Conservation (phyloP, 2,329 filamentous ascomycete genomes). For the Achaetomium macrosporum region DNA sequence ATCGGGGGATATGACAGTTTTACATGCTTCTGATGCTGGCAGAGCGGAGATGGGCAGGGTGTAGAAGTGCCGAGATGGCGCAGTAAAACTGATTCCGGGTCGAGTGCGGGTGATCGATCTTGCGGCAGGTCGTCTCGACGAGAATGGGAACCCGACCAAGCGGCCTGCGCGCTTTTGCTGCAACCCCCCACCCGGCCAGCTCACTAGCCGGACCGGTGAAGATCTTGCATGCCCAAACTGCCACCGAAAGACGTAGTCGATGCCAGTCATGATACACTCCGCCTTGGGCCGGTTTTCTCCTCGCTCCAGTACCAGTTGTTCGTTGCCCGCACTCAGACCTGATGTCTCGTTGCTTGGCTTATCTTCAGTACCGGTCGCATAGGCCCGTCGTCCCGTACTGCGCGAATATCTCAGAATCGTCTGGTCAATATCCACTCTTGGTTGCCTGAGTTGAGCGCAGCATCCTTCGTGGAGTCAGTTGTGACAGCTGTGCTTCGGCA, state of each 20-base stretch:
- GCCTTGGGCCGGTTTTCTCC: too few species aligned
- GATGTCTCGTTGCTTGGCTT: not conserved
- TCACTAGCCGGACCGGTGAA: conserved; percentile 9
- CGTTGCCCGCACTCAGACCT: too few species aligned
- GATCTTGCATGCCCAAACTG: not conserved
- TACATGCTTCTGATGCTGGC: too few species aligned
- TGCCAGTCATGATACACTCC: not conserved
- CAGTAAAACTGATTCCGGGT: not conserved
- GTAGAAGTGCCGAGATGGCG: too few species aligned
- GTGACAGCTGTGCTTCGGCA: too few species aligned
- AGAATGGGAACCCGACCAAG: not conserved
- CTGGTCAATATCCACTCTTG: not conserved
- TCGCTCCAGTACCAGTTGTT: too few species aligned
- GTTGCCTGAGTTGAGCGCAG: not conserved
- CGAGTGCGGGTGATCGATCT: not conserved
- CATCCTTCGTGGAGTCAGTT: not conserved
- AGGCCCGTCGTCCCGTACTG: not conserved
- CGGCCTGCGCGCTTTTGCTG: not conserved
- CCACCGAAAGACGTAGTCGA: not conserved
- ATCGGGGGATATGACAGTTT: too few species aligned
- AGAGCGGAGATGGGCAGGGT: too few species aligned
- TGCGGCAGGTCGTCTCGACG: not conserved
- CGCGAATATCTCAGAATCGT: not conserved
- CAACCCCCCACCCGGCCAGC: not conserved
- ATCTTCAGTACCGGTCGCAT: not conserved